Percentiles rank a stretch among this genome's conserved stretches.
phyloP scores from a whole-genome alignment of 2,329 filamentous ascomycete species.

The Colletotrichum falcatum region DNA sequence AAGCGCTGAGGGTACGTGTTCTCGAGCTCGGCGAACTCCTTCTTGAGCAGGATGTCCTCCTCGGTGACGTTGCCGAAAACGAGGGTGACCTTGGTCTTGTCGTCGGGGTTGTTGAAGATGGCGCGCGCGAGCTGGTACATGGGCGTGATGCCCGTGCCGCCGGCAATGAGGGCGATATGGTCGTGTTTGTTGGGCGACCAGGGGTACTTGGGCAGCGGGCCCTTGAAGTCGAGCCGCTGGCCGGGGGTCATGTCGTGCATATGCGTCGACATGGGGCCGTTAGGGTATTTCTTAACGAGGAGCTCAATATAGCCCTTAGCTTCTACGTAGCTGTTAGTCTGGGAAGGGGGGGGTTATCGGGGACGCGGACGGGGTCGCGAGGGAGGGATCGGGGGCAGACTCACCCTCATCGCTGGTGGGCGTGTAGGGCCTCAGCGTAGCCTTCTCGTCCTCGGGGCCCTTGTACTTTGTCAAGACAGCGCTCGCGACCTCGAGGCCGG shows the following conservation, averaged over 20 bases:
- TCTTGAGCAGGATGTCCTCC: slow-evolving; percentile 91
- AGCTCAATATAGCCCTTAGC: slow-evolving; percentile 86
- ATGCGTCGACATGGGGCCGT: slow-evolving; percentile 92
- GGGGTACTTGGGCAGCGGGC: slow-evolving; percentile 92
- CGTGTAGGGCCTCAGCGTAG: slow-evolving; percentile 91
- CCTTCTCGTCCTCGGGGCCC: slow-evolving; percentile 84
- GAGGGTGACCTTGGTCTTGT: slow-evolving; percentile 97
- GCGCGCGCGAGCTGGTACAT: slow-evolving; percentile 95
- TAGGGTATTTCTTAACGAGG: slow-evolving; percentile 90
- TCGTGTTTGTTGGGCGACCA: slow-evolving; percentile 94
- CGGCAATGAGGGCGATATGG: slow-evolving; percentile 89
- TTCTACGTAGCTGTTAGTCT: slow-evolving; percentile 60
- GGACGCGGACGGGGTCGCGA: not conserved
- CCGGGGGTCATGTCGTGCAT: slow-evolving; percentile 85
- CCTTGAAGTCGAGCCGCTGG: slow-evolving; percentile 91
- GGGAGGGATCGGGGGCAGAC: slow-evolving; percentile 43
- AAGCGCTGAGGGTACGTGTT: slow-evolving; percentile 96
- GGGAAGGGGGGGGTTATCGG: not conserved
- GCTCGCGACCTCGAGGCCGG: slow-evolving; percentile 85
- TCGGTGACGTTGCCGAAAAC: slow-evolving; percentile 92
- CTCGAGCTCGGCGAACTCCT: slow-evolving; percentile 86
- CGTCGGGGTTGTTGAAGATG: slow-evolving; percentile 95
- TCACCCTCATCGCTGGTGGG: slow-evolving; percentile 87
- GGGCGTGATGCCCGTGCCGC: slow-evolving; percentile 95
- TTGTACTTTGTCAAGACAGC: slow-evolving; percentile 94